phyloP scores from a whole-genome alignment of 139 green algal species.

The Desmodesmus armatus region DNA sequence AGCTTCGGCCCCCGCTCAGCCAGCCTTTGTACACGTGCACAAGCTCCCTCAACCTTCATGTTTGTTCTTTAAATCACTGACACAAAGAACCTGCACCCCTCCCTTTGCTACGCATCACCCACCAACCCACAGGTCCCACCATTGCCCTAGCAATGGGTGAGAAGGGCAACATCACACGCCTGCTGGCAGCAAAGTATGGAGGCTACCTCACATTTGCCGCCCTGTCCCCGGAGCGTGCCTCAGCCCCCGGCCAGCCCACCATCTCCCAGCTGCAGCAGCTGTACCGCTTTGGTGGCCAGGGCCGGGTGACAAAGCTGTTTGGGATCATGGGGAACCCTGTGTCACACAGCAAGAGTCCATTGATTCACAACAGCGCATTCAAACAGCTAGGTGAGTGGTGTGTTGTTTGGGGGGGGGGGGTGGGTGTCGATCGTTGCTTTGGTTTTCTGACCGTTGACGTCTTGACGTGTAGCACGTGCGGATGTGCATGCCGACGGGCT shows the following conservation, averaged over 20 bases:
- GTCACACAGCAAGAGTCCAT: constrained; percentile 82
- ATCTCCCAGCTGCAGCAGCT: constrained; percentile 56
- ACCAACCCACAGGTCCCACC: constrained; percentile 78
- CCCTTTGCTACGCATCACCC: constrained; percentile 10
- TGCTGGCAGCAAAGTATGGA: constrained; percentile 96
- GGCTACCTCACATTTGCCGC: constrained; percentile 95
- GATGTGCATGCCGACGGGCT: too few species aligned
- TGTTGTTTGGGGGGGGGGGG: too few species aligned
- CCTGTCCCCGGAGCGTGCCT: constrained; percentile 69
- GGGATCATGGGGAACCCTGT: constrained; percentile 95
- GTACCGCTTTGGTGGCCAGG: constrained; percentile 71
- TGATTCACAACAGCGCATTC: constrained; percentile 93
- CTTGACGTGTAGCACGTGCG: too few species aligned
- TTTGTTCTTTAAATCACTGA: too few species aligned
- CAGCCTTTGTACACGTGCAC: too few species aligned
- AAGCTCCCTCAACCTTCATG: too few species aligned
- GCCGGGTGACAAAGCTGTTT: constrained; percentile 76
- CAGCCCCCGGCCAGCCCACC: constrained; percentile 82
- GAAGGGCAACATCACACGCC: constrained; percentile 79
- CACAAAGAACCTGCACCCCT: too few species aligned
- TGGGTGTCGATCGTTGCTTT: too few species aligned
- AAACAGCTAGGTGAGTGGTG: constrained; percentile 58
- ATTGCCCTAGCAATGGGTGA: constrained; percentile 97
- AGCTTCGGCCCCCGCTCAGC: too few species aligned
- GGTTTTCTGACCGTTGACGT: too few species aligned